These are phyloP conservation scores for Fonsecaea erecta DNA, from an alignment of 2,329 filamentous ascomycete species.

Conservation along the genomic window DNA sequence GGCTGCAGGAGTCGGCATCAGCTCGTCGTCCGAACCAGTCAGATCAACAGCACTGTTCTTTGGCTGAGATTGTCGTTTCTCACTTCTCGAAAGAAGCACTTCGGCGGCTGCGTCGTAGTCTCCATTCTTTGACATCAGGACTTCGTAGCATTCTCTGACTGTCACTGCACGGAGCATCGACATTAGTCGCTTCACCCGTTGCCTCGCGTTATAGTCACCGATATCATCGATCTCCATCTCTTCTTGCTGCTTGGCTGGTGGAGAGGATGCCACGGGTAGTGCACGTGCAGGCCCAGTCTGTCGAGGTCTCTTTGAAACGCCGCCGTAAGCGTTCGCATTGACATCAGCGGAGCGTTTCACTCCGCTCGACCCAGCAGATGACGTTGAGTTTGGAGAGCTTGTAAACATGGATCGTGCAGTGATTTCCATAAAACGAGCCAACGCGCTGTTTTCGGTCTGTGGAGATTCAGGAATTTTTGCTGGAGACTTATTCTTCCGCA, in stretches of 20 bases:
- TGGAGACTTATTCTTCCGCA: conserved; percentile 46
- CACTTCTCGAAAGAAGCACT: conserved; percentile 49
- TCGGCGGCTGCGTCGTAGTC: conserved; percentile 61
- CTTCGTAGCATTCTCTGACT: conserved; percentile 55
- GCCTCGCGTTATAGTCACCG: conserved; percentile 53
- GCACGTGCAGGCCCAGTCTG: conserved; percentile 54
- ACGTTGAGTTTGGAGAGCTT: conserved; percentile 37
- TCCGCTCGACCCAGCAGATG: conserved; percentile 24
- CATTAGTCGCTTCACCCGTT: conserved; percentile 59
- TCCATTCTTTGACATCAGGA: conserved; percentile 56
- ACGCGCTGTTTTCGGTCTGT: conserved; percentile 38
- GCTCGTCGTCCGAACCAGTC: conserved; percentile 50
- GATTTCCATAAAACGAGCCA: conserved; percentile 50
- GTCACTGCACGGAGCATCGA: conserved; percentile 54
- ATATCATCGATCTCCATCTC: conserved; percentile 57
- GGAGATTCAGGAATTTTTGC: conserved; percentile 48
- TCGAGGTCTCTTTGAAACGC: conserved; percentile 47
- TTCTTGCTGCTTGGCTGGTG: conserved; percentile 24
- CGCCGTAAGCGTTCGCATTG: conserved; percentile 49
- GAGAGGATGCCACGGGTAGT: conserved; percentile 42
- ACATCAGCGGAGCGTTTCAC: conserved; percentile 50
- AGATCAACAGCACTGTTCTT: conserved; percentile 39
- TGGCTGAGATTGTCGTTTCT: conserved; percentile 35
- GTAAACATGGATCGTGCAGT: conserved; percentile 51
- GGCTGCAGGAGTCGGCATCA: conserved; percentile 42